Evolutionary conservation across 2,329 filamentous ascomycete species (phyloP).

Genomic region (Bipolaris sorokiniana): DNA sequence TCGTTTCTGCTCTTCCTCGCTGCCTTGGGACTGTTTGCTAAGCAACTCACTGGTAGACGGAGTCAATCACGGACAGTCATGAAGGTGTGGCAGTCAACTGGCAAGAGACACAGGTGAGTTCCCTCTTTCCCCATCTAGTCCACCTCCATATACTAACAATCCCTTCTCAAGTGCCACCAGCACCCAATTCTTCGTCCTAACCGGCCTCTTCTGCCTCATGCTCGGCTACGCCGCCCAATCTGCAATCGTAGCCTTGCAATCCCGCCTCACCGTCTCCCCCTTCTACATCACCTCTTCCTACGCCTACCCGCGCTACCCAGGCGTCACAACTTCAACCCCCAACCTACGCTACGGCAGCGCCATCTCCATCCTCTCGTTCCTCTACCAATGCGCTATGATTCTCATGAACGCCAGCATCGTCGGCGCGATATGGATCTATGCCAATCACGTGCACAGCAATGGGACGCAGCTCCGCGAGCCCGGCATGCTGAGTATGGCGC

Average conservation of each 20-base stretch:
- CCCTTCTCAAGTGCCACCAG: conserved; percentile 8
- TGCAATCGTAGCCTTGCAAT: conserved; percentile 23
- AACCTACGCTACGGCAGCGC: conserved; percentile 11
- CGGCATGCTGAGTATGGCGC: conserved; percentile 19
- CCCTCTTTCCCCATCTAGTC: too few relatives aligned
- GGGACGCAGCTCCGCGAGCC: conserved; percentile 21
- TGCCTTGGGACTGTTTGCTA: conserved; percentile 5
- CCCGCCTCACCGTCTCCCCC: conserved; percentile 13
- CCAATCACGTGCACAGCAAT: conserved; percentile 28
- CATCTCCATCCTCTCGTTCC: conserved; percentile 25
- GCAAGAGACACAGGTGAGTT: conserved; percentile 11
- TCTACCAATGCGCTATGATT: conserved; percentile 26
- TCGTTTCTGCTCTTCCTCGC: conserved; percentile 19
- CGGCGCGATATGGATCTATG: conserved; percentile 27
- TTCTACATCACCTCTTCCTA: conserved; percentile 25
- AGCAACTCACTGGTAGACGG: conserved; percentile 18
- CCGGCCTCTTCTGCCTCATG: conserved; percentile 22
- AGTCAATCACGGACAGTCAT: conserved; percentile 16
- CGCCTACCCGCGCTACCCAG: conserved; percentile 19
- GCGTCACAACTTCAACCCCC: neutral
- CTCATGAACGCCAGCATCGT: conserved; percentile 31
- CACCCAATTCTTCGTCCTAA: conserved; percentile 25
- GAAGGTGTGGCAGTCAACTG: conserved; percentile 9
- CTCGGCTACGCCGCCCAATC: conserved; percentile 24
- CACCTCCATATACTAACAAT: neutral